Evolutionary conservation across 257 asterid species (phyloP).

Genomic region (Primulina tabacum): DNA sequence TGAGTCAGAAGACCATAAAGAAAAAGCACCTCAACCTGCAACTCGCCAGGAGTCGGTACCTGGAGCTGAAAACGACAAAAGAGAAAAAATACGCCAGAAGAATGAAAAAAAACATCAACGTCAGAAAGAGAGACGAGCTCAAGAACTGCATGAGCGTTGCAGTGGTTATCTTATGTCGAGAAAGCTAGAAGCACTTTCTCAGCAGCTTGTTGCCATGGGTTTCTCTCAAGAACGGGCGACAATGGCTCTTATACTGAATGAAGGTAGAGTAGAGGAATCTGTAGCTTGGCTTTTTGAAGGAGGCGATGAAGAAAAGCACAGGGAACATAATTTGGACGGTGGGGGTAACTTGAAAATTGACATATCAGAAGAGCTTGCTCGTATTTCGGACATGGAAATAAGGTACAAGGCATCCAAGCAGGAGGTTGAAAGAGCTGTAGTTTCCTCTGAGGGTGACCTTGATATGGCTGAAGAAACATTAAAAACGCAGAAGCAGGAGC

Average conservation of each 20-base stretch:
- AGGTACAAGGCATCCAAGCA: conserved; percentile 74
- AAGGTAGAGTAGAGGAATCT: conserved; percentile 90
- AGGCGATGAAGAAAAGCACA: conserved; percentile 48
- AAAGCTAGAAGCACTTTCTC: conserved; percentile 69
- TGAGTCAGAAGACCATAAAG: conserved; percentile 81
- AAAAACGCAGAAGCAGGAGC: conserved; percentile 70
- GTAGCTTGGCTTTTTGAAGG: conserved; percentile 65
- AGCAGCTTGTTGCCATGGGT: conserved; percentile 94
- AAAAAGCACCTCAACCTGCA: conserved; percentile 37
- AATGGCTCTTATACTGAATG: conserved; percentile 89
- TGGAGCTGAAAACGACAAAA: conserved; percentile 62
- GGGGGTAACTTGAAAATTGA: conserved; percentile 79
- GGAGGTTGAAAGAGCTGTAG: conserved; percentile 88
- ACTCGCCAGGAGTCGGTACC: conserved; percentile 53
- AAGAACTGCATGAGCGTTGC: conserved; percentile 67
- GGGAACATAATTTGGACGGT: conserved; percentile 48
- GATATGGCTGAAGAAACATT: conserved; percentile 77
- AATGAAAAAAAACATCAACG: conserved; percentile 72
- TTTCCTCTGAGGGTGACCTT: conserved; percentile 83
- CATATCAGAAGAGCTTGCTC: conserved; percentile 84
- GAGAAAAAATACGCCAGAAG: conserved; percentile 65
- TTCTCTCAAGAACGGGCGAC: conserved; percentile 88
- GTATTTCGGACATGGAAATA: conserved; percentile 62
- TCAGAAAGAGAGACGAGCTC: conserved; percentile 74
- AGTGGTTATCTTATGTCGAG: conserved; percentile 68